Base-by-base conservation (phyloP, 23 red algal species). In the Chondrus crispus region DNA sequence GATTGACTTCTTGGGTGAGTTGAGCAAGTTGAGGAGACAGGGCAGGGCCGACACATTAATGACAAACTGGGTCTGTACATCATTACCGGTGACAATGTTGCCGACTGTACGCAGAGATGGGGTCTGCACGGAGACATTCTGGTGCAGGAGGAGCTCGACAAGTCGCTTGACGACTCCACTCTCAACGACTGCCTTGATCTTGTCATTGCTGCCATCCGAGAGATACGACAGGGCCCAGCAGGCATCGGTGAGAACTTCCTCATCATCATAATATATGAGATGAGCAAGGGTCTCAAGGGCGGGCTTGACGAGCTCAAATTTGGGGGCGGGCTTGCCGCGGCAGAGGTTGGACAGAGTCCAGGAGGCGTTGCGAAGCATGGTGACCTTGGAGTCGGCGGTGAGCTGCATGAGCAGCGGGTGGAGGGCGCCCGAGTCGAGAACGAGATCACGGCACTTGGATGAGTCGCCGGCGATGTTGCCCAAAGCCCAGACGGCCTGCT, bases 401-500 rank as follows among this genome's bases (percentile, higher is more conserved):
- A 98, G 87, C 73, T 92, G 87, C 71, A 78, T 60, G 28, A 98
- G 86, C 14, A 98, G 85, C 8, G 94, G 94, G 39, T 85, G 80
- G 85, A 98, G 75, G 19, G 90, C 97, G 46, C 94, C 97, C 19
- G 91, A 74, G 28, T 88, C 91, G 8, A 98, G 68, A 22, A 98
- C 97, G 29, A 96, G 44, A 85, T 98, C 88, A 48, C 97, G 89
- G 84, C 91, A 98, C 3, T 75, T 62, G 38, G 94, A 55, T 10
- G 94, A 96, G 81, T 98, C 97, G 22, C 94, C 97, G 48, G 97
- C 90, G 44, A 98, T 98, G 77, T 98, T 98, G 24, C 94, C 97
- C 37, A 98, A 76, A 46, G 97, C 97, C 94, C 97, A 96, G 10
- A 93, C 93, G 13, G 97, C 97, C 81, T 98, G 97, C 77, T 98